Evolutionary conservation across 352 stramenopile genomes (phyloP).

Genomic region (Phytophthora rubi): DNA sequence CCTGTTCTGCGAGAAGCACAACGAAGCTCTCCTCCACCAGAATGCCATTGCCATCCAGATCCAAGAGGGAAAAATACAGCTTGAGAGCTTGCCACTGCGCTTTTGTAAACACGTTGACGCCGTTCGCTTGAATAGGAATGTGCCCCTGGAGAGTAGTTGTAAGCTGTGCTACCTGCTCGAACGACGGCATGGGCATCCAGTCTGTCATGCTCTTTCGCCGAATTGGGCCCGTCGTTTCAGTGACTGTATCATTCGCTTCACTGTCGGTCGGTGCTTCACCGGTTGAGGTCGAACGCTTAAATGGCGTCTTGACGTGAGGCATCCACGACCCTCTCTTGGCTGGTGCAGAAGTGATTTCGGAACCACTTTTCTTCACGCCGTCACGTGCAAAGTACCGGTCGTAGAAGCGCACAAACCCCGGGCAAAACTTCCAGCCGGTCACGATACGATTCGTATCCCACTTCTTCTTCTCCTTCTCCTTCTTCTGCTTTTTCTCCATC

Average conservation of each 20-base stretch:
- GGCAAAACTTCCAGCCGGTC: conserved; percentile 61
- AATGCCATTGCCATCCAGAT: conserved; percentile 71
- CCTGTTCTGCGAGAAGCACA: conserved; percentile 80
- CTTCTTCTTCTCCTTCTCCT: conserved; percentile 39
- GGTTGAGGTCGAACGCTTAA: conserved; percentile 42
- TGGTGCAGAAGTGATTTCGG: conserved; percentile 30
- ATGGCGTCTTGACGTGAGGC: conserved; percentile 27
- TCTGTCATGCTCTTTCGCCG: conserved; percentile 52
- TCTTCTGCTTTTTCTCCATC: conserved; percentile 41
- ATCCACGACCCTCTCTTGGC: conserved; percentile 33
- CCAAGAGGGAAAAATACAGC: conserved; percentile 74
- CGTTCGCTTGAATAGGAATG: conserved; percentile 30
- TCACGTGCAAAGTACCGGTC: conserved; percentile 60
- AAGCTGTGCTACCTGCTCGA: conserved; percentile 42
- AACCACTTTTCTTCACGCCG: conserved; percentile 24
- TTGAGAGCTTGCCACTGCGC: conserved; percentile 80
- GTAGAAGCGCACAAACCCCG: conserved; percentile 73
- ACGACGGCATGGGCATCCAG: conserved; percentile 43
- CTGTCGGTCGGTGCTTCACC: conserved; percentile 29
- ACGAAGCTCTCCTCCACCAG: conserved; percentile 85
- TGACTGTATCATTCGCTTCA: conserved; percentile 33
- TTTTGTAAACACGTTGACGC: conserved; percentile 71
- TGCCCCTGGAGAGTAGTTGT: conserved; percentile 42
- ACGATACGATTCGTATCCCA: conserved; percentile 47
- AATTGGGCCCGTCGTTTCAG: conserved; percentile 28